These are phyloP conservation scores for Myxozyma nipponensis DNA, from an alignment of 805 yeast species.

Conservation along the genomic window DNA sequence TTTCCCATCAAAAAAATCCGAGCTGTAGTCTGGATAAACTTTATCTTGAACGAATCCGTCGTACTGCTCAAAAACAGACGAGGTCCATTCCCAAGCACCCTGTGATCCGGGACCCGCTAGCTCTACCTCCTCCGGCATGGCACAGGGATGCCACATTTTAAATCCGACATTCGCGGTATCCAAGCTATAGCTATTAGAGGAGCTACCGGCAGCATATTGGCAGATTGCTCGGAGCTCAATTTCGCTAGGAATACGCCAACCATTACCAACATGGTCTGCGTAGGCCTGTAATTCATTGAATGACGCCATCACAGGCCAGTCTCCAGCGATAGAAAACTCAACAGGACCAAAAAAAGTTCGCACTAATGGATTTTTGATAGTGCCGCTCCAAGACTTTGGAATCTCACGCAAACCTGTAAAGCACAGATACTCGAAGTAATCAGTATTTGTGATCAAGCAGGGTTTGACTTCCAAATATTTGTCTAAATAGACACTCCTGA, in stretches of 20 bases:
- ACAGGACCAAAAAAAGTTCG: conserved; percentile 25
- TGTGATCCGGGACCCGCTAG: conserved; percentile 22
- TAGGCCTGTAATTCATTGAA: conserved; percentile 22
- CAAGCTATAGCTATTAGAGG: conserved; percentile 7
- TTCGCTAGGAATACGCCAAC: conserved; percentile 28
- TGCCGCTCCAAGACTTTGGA: conserved; percentile 23
- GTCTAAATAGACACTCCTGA: background rate
- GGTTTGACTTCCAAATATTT: conserved; percentile 17
- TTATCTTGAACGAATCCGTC: conserved; percentile 17
- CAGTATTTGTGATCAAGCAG: conserved; percentile 23
- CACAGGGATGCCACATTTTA: conserved; percentile 26
- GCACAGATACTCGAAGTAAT: conserved; percentile 15
- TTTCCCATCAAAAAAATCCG: conserved; percentile 30
- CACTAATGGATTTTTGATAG: conserved; percentile 12
- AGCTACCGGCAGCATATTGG: conserved; percentile 5
- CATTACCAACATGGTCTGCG: conserved; percentile 16
- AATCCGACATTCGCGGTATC: conserved; percentile 24
- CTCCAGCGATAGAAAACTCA: conserved; percentile 3
- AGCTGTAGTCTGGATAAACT: conserved; percentile 29
- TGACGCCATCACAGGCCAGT: conserved; percentile 29
- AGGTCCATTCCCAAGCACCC: conserved; percentile 31
- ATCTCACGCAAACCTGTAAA: background rate
- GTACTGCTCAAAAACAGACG: conserved; percentile 17
- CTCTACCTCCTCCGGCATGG: conserved; percentile 1
- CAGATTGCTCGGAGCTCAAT: conserved; percentile 24